Base-by-base conservation (phyloP, 108 stramenopile species). In the Cyclotella cryptica region DNA sequence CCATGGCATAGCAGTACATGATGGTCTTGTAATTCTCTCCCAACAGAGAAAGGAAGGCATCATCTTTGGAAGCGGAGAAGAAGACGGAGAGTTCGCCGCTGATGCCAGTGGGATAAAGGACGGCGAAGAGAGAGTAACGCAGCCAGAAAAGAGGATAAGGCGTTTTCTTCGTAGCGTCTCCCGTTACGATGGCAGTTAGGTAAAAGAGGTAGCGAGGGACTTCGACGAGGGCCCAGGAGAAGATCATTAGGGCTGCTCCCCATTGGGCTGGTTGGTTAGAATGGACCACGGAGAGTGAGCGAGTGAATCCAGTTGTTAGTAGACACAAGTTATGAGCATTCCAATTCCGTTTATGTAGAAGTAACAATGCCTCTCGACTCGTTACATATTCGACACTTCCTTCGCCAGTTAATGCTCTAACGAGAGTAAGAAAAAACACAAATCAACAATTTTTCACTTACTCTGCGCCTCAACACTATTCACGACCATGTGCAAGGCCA, bases 191-290 rank as follows among this genome's bases (percentile, higher is more conserved):
- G 51, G 97, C 97, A 21, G 87, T 64, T 14, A 96, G 79, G 79
- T 98, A 98, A 75, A 98, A 99, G 7, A 94, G 82, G 88, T 99
- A 99, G 22, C 99, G 96, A 27, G 94, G 92, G 29, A 97, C 93
- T 79, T 97, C 97, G 8, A 97, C 96, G 29, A 88, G 54, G 0
- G 95, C 70, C 98, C 97, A 98, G 19, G 90, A 89, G 21, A 94
- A 57, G 35, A 95, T 89, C 96, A 97, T 96, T 10, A 98, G 68
- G 26, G 92, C 89, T 54, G 92, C 86, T 64, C 92, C 93, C 89
- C 84, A 96, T 86, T 94, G 93, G 24, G 72, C 87, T 90, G 68
- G 14, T 24, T n/a, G n/a, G 21, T 30, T 28, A 35, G 15, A 28
- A 29, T 42, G 26, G 9, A 66, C 6, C 26, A 53, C 10, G 28